Evolutionary conservation across 495 filamentous ascomycete genomes (phyloP), one percentile per base, ranked within the genome.

Genomic region (Daldinia caldariorum): DNA sequence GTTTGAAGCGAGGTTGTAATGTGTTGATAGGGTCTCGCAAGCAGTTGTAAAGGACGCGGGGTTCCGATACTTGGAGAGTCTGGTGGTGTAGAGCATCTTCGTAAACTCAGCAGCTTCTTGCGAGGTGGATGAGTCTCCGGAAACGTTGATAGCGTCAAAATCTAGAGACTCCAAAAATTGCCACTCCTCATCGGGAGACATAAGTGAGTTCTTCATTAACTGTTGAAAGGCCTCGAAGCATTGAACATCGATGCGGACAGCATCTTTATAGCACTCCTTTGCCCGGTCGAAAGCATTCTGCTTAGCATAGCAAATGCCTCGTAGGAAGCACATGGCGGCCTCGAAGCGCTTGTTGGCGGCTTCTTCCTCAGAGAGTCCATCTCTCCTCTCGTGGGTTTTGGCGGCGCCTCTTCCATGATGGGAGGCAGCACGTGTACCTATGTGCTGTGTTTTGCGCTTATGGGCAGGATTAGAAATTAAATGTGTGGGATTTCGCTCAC

Each of bases 161-260:
- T 97, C 92, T 10, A 99, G 84, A 22, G 91, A 92, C 67, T 94
- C 91, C 34, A 99, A 85, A 67, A 99, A 97, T 39, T 90, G 84
- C 85, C 95, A 93, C 76, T 99, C 95, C 78, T 99, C 96, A 41
- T 94, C 90, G 1, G 96, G 94, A n/a, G 94, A 94, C 92, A 99
- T 96, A 29, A 98, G 87, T 18, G 90, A 91, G 79, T 98, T 98
- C 82, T 94, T 94, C 91, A 97, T 97, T 55, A 99, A 85, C 78
- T 97, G 93, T 64, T 97, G 94, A 74, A 98, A 98, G 3, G 95
- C 95, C 77, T 99, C 95, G 74, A 96, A 98, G 78, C 95, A 99
- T 77, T 97, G 94, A 6, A 98, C 94, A 77, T 99, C 96, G 74
- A 99, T 97, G 53, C 92, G 86, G 45, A 98, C 92, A 6, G 95